Conservation (phyloP, 2,329 filamentous ascomycete genomes). For the Ophiostoma sp. region DNA sequence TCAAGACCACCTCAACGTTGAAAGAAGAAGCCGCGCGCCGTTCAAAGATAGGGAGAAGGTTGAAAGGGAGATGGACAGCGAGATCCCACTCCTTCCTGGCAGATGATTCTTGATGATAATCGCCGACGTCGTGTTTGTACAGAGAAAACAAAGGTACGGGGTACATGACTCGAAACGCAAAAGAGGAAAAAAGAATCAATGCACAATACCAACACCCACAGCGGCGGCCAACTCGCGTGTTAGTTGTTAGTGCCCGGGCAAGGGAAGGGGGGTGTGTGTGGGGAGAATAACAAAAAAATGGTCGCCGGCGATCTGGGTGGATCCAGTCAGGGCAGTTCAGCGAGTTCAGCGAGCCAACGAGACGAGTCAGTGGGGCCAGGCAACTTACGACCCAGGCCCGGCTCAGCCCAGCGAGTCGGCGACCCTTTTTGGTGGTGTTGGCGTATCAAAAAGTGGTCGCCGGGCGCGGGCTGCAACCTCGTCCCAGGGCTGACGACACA, state of each 20-base stretch:
- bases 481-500: not conserved
- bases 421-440: not conserved
- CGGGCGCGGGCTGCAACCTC: not conserved
- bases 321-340: not conserved
- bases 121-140: not conserved
- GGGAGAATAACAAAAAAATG: not conserved
- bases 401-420: too few relatives aligned
- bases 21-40: not conserved
- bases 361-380: too few relatives aligned
- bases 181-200: not conserved
- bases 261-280: not conserved
- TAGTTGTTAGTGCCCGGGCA: not conserved
- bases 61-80: not conserved
- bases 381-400: too few relatives aligned
- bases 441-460: not conserved
- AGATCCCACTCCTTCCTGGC: not conserved
- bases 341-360: not conserved
- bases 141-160: not conserved
- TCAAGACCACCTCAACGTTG: too few relatives aligned
- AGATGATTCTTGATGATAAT: not conserved
- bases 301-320: slow-evolving; percentile 9
- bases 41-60: not conserved
- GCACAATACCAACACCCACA: not conserved
- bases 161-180: not conserved
- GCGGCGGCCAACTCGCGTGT: not conserved